Base-by-base conservation (phyloP, 306 rosid genomes). In the Quercus cerris region DNA sequence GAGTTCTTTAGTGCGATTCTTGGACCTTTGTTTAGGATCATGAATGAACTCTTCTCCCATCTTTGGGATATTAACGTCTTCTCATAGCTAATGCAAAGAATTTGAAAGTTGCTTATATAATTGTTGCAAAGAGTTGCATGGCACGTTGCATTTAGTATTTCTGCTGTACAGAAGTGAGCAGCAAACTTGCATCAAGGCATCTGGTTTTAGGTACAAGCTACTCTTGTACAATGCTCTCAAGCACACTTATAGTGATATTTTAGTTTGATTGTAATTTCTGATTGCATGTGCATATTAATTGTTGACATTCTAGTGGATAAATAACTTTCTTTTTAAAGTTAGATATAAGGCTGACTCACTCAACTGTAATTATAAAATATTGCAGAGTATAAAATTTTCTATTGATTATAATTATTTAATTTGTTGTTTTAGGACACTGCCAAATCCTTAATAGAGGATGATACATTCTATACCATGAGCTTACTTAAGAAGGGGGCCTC, bases 401-500 rank as follows among this genome's bases (percentile, higher is more conserved):
- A 30, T 25, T 57, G 20, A 56, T 2, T 35, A 6, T 49, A 55
- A 79, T 59, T 46, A 23, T 25, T 25, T 78, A 46, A 58, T 71
- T 63, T 74, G 27, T 59, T 68, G 55, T 71, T 70, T 67, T 74
- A 95, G 98, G 98, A 95, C 76, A 86, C 99, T 70, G 99, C 99
- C 80, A 95, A 90, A 85, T 92, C 99, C 69, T 82, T 95, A 86
- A 91, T 95, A 78, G 97, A 95, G 84, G 98, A 95, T 82, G 99
- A 95, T 80, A 82, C 97, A 9, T 95, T 90, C 85, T 95, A 95
- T 83, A 95, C 93, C 14, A 93, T 95, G 98, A 91, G 86, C 81
- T 79, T 95, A 82, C 97, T 95, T 78, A 95, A 93, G 91, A 95
- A 84, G 78, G 99, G 99, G 67, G 97, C 99, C 30, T 85, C 98